A percentile compares a stretch with the other conserved stretches of the same genome.
Conservation (phyloP, 345 rosid genomes). For the Gossypium arboreum region DNA sequence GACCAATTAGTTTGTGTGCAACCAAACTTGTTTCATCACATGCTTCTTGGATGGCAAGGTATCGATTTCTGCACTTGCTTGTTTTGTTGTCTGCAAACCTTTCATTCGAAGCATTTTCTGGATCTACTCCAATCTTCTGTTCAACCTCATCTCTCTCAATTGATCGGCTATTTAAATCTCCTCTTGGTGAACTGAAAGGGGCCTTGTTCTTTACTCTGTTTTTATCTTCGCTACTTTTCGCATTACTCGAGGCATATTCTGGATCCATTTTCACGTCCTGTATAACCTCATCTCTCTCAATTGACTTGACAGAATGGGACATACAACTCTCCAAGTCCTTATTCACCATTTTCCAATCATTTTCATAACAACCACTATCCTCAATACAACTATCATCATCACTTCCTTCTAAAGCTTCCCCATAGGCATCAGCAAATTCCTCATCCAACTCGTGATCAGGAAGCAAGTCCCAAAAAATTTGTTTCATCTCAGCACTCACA, state of each 20-base stretch:
- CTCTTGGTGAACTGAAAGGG: slow-evolving; percentile 1
- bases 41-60: slow-evolving; percentile 68
- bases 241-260: neutral
- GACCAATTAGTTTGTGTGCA: slow-evolving; percentile 65
- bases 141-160: slow-evolving; percentile 29
- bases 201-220: neutral
- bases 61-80: slow-evolving; percentile 35
- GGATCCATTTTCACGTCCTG: neutral
- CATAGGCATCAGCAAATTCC: slow-evolving; percentile 67
- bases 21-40: slow-evolving; percentile 67
- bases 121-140: slow-evolving; percentile 20
- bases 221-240: neutral
- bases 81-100: slow-evolving; percentile 21
- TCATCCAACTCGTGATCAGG: slow-evolving; percentile 48
- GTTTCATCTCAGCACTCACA: slow-evolving; percentile 75
- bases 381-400: slow-evolving; percentile 33
- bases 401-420: slow-evolving; percentile 58
- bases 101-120: slow-evolving; percentile 26
- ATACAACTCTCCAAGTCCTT: slow-evolving; percentile 21
- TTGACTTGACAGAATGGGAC: slow-evolving; percentile 29
- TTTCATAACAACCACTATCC: slow-evolving; percentile 31
- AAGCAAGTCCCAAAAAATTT: slow-evolving; percentile 53
- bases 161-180: slow-evolving; percentile 16
- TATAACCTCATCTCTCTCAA: slow-evolving; percentile 6
- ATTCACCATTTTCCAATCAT: slow-evolving; percentile 19